Conservation (phyloP, 768 basidiomycete genomes). For the Termitomyces heimii region DNA sequence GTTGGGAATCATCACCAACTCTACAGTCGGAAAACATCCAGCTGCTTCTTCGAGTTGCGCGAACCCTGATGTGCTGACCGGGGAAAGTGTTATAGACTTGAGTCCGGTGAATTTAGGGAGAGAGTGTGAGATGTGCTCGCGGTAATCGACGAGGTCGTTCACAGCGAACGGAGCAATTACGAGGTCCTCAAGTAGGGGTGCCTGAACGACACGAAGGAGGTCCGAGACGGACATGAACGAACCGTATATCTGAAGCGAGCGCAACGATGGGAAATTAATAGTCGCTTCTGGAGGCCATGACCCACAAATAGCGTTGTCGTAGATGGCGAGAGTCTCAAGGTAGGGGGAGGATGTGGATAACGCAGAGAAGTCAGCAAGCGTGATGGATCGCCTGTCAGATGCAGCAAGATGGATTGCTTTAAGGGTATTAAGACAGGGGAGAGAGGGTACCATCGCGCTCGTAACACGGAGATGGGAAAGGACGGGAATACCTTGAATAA, state of each 20-base stretch:
- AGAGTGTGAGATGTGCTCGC: background rate
- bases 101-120: conserved; percentile 9
- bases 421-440: conserved; percentile 6
- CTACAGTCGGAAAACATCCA: conserved; percentile 11
- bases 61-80: conserved; percentile 7
- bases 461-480: conserved; percentile 9
- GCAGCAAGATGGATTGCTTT: conserved; percentile 12
- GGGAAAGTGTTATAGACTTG: conserved; percentile 11
- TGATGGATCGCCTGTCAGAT: conserved; percentile 4
- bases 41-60: conserved; percentile 6
- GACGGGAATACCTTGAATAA: conserved; percentile 3
- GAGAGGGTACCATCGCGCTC: conserved; percentile 6
- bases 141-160: conserved; percentile 12
- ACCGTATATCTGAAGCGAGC: conserved; percentile 12
- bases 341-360: conserved; percentile 5
- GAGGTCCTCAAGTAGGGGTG: conserved; percentile 6
- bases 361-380: conserved; percentile 2
- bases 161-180: conserved; percentile 8
- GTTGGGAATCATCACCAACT: conserved; percentile 13
- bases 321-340: conserved; percentile 10
- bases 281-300: conserved; percentile 11
- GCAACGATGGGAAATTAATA: conserved; percentile 9
- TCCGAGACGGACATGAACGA: conserved; percentile 14
- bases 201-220: conserved; percentile 10
- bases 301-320: conserved; percentile 12